phyloP scores from a whole-genome alignment of 1,284 basidiomycete species.

The Leccinum pachyderme region DNA sequence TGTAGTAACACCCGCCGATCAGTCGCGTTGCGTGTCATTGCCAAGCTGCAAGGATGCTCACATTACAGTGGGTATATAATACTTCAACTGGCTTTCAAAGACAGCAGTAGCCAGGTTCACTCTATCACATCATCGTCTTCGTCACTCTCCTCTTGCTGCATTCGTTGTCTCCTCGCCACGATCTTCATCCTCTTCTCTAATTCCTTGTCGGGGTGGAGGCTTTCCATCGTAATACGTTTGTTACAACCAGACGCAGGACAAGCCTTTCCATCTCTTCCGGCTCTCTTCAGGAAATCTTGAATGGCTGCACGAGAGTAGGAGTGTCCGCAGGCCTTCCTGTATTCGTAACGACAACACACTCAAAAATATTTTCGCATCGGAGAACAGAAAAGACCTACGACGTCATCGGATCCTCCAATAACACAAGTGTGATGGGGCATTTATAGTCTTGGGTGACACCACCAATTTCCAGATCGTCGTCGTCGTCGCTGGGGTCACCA shows the following conservation, averaged over 20 bases:
- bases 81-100: background rate
- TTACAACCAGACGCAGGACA: constrained; percentile 75
- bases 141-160: constrained; percentile 49
- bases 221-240: constrained; percentile 48
- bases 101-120: constrained; percentile 29
- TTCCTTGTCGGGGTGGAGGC: constrained; percentile 53
- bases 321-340: constrained; percentile 64
- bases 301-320: constrained; percentile 70
- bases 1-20: background rate
- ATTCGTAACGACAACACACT: background rate
- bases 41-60: background rate
- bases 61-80: constrained; percentile 11
- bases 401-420: constrained; percentile 67
- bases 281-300: constrained; percentile 46
- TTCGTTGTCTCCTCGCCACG: constrained; percentile 48
- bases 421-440: constrained; percentile 71
- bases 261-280: constrained; percentile 36
- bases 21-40: background rate
- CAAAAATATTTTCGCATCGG: constrained; percentile 4
- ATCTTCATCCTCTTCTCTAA: constrained; percentile 62
- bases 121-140: constrained; percentile 67
- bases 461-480: constrained; percentile 80
- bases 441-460: constrained; percentile 78
- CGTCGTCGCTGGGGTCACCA: constrained; percentile 74
- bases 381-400: constrained; percentile 50